phyloP scores from a whole-genome alignment of 768 basidiomycete species.

The Auriscalpium microsporum region DNA sequence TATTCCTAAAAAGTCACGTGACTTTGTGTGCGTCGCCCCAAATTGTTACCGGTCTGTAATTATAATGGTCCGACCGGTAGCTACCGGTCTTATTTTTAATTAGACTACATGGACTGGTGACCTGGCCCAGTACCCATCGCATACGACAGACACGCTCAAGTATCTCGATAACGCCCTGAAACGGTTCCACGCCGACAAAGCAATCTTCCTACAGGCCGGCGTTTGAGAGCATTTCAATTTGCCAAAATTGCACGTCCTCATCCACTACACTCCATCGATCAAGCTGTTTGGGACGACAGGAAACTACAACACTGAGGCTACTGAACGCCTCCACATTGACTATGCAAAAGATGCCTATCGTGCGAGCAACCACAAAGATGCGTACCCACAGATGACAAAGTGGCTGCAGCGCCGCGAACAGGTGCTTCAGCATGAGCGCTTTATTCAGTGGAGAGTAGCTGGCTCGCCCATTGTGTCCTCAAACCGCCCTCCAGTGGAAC shows the following conservation, averaged over 20 bases:
- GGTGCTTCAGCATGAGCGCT: constrained; percentile 7
- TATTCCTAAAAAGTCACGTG: no score
- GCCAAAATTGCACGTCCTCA: constrained; percentile 33
- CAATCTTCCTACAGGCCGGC: constrained; percentile 26
- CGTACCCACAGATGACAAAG: constrained; percentile 29
- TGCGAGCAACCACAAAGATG: constrained; percentile 28
- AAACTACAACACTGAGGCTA: constrained; percentile 32
- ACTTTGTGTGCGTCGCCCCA: no score
- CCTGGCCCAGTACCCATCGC: constrained; percentile 27
- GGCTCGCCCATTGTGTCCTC: not conserved
- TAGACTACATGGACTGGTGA: no score
- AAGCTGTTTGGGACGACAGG: constrained; percentile 27
- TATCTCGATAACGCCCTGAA: constrained; percentile 20
- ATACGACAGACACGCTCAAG: constrained; percentile 22
- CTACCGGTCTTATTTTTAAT: no score
- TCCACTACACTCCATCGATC: constrained; percentile 28
- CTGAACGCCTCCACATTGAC: constrained; percentile 35
- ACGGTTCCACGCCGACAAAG: constrained; percentile 30
- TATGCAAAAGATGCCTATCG: constrained; percentile 29
- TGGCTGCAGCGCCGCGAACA: constrained; percentile 28
- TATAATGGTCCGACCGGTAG: no score
- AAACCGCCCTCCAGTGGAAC: not conserved
- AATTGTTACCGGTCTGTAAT: no score
- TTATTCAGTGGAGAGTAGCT: constrained; percentile 15
- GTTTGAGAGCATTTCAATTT: constrained; percentile 31